A percentile compares a stretch with the other conserved stretches of the same genome.
Conservation (phyloP, 495 filamentous ascomycete species). For the Aspergillus cavernicola region DNA sequence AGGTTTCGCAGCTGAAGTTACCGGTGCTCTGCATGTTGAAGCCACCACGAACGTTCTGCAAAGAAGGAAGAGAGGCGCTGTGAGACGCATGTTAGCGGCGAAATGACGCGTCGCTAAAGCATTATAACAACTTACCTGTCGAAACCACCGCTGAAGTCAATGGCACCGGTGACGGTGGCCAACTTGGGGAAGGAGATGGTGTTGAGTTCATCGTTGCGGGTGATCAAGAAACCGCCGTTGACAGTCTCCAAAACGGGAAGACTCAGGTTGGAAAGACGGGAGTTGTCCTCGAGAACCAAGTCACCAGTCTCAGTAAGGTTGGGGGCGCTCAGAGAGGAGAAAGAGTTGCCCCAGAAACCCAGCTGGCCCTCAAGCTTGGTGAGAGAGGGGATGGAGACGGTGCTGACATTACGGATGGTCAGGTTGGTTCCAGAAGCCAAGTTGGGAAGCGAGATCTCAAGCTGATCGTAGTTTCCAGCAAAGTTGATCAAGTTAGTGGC, state of each 20-base stretch:
- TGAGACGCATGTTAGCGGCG: conserved; percentile 7
- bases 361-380: conserved; percentile 70
- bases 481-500: conserved; percentile 61
- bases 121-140: conserved; percentile 63
- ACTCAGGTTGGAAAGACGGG: conserved; percentile 68
- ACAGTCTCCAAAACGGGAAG: conserved; percentile 64
- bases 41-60: conserved; percentile 75
- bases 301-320: conserved; percentile 78
- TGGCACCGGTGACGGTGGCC: conserved; percentile 69
- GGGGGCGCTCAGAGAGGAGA: conserved; percentile 63
- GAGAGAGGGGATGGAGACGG: conserved; percentile 73
- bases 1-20: conserved; percentile 53
- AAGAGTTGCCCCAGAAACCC: conserved; percentile 77
- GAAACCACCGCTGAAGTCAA: conserved; percentile 87
- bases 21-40: conserved; percentile 79
- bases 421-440: conserved; percentile 76
- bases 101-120: neutral
- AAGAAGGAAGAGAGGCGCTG: conserved; percentile 65
- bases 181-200: conserved; percentile 65
- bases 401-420: conserved; percentile 80
- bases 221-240: conserved; percentile 74
- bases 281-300: conserved; percentile 78
- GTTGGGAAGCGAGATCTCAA: conserved; percentile 74
- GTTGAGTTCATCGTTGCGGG: conserved; percentile 76
- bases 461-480: conserved; percentile 47